These are phyloP conservation scores for Trypanosoma lewisi DNA, from an alignment of 208 protist genomes.

Conservation along the genomic window DNA sequence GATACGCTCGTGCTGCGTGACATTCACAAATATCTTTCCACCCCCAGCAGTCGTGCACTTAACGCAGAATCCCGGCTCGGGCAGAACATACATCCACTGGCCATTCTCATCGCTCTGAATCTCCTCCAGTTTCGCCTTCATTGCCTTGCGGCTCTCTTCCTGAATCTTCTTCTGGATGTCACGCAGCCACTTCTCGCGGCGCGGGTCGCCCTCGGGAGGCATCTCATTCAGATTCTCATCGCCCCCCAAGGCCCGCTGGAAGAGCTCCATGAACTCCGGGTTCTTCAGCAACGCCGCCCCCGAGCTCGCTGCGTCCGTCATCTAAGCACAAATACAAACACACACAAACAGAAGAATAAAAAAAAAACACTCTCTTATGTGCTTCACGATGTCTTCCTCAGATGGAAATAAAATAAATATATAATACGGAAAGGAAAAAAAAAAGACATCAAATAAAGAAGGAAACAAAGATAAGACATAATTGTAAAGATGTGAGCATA, in stretches of 20 bases:
- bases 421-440: too few species aligned
- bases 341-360: too few species aligned
- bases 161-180: constrained; percentile 69
- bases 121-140: constrained; percentile 72
- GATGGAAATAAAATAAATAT: too few species aligned
- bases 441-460: too few species aligned
- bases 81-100: constrained; percentile 87
- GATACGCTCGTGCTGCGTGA: constrained; percentile 83
- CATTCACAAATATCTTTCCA: constrained; percentile 89
- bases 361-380: too few species aligned
- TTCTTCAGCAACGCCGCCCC: constrained; percentile 73
- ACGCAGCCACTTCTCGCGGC: constrained; percentile 68
- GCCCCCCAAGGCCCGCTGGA: constrained; percentile 62
- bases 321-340: neutral
- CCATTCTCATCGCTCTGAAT: constrained; percentile 86
- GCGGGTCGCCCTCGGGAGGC: constrained; percentile 69
- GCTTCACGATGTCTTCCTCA: too few species aligned
- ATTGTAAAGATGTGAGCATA: too few species aligned
- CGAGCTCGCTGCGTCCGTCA: constrained; percentile 25
- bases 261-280: constrained; percentile 76
- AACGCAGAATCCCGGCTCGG: constrained; percentile 81
- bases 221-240: constrained; percentile 53
- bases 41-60: constrained; percentile 68
- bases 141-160: constrained; percentile 49
- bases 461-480: too few species aligned